A percentile compares a stretch with the other conserved stretches of the same genome.
Evolutionary conservation across 164 flowering plant species (phyloP).

Genomic region (Vitis rotundifolia): DNA sequence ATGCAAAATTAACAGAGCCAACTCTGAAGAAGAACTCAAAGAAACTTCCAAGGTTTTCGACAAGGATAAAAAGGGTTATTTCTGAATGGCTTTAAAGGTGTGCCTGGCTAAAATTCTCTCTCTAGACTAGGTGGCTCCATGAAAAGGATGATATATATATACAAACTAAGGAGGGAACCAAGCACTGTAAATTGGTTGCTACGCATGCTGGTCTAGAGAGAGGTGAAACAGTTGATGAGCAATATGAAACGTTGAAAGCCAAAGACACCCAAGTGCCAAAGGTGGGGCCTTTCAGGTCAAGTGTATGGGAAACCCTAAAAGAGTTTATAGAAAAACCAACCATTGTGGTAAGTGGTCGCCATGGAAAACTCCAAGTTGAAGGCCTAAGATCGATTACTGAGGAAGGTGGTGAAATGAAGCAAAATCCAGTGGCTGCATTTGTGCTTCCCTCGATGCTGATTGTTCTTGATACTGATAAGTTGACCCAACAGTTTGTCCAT

Average conservation of each 20-base stretch:
- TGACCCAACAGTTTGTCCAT: constrained; percentile 9
- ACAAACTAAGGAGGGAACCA: constrained; percentile 55
- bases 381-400: constrained; percentile 84
- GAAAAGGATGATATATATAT: constrained; percentile 82
- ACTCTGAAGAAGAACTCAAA: no score
- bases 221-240: constrained; percentile 57
- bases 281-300: constrained; percentile 60
- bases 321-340: constrained; percentile 56
- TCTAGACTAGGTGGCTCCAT: no score
- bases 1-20: no score
- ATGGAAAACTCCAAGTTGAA: constrained; percentile 77
- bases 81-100: no score
- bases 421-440: constrained; percentile 77
- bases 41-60: no score
- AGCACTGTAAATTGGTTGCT: constrained; percentile 69
- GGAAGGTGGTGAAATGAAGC: constrained; percentile 72
- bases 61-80: no score
- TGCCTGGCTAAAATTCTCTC: no score
- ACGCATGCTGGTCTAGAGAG: constrained; percentile 90
- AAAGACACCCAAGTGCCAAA: constrained; percentile 71
- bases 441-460: constrained; percentile 74
- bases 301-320: constrained; percentile 86
- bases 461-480: constrained; percentile 64
- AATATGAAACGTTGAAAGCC: constrained; percentile 60
- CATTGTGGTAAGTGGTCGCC: constrained; percentile 91